Evolutionary conservation across 768 basidiomycete species (phyloP).

Genomic region (Rhizopogon salebrosus): DNA sequence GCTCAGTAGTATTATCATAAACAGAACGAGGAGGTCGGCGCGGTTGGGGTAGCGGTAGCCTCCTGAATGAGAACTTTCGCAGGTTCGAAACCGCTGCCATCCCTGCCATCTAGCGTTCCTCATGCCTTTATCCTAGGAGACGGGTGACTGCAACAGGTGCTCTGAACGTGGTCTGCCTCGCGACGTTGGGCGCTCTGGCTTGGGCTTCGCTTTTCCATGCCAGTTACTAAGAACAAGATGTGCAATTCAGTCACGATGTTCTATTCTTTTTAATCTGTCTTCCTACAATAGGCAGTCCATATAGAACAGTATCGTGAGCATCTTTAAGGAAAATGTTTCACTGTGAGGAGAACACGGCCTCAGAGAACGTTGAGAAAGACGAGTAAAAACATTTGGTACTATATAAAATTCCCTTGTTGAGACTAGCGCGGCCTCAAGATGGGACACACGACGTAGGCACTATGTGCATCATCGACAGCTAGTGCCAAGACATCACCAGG

Average conservation of each 20-base stretch:
- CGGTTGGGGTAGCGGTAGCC: no score
- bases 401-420: constrained; percentile 10
- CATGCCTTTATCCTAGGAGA: no score
- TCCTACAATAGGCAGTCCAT: background rate
- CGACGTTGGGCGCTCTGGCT: no score
- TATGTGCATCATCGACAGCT: constrained; percentile 20
- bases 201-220: no score
- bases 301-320: background rate
- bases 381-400: constrained; percentile 10
- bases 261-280: background rate
- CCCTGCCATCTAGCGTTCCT: no score
- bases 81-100: no score
- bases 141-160: no score
- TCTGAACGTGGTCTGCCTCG: no score
- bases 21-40: no score
- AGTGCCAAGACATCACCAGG: constrained; percentile 16
- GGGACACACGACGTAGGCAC: constrained; percentile 17
- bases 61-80: no score
- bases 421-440: constrained; percentile 4
- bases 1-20: no score
- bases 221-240: background rate
- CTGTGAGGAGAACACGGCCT: background rate
- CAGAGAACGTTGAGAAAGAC: background rate
- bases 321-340: background rate
- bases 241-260: background rate